These are phyloP conservation scores for Cyberlindnera saturnus DNA, from an alignment of 805 yeast species.

Conservation along the genomic window DNA sequence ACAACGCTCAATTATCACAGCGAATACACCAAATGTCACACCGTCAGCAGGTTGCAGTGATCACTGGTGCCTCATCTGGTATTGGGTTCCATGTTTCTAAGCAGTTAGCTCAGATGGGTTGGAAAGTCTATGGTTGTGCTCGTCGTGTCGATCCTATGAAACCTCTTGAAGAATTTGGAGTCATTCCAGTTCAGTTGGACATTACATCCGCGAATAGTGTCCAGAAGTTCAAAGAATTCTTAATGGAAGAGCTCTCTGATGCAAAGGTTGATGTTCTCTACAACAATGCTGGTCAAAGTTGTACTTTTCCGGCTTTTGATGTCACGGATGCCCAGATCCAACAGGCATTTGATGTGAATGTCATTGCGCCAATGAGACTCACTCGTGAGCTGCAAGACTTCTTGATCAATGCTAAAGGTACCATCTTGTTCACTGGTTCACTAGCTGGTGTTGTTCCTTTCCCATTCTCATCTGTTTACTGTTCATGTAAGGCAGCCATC, in stretches of 20 bases:
- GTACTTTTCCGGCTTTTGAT: constrained; percentile 66
- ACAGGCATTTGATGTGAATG: constrained; percentile 58
- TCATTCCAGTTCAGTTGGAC: constrained; percentile 48
- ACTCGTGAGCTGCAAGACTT: constrained; percentile 51
- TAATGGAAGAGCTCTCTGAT: constrained; percentile 35
- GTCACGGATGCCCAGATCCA: constrained; percentile 47
- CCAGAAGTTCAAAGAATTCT: constrained; percentile 32
- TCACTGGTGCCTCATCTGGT: constrained; percentile 55
- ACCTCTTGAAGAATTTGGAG: constrained; percentile 33
- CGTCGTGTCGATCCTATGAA: constrained; percentile 60
- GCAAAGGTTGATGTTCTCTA: constrained; percentile 53
- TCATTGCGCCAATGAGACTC: constrained; percentile 61
- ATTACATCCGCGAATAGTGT: constrained; percentile 49
- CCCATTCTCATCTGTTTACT: constrained; percentile 65
- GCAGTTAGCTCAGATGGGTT: constrained; percentile 46
- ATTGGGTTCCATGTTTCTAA: constrained; percentile 45
- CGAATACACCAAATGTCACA: neutral
- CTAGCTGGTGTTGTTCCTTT: constrained; percentile 58
- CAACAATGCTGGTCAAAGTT: constrained; percentile 76
- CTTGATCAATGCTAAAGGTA: constrained; percentile 60
- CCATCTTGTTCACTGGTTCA: constrained; percentile 71
- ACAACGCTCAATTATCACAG: too few species aligned
- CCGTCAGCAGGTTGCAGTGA: constrained; percentile 30
- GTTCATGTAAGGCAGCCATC: constrained; percentile 69
- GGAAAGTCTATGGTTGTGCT: constrained; percentile 67